Evolutionary conservation across 2,329 filamentous ascomycete species (phyloP).

Genomic region (Neonectria hederae): DNA sequence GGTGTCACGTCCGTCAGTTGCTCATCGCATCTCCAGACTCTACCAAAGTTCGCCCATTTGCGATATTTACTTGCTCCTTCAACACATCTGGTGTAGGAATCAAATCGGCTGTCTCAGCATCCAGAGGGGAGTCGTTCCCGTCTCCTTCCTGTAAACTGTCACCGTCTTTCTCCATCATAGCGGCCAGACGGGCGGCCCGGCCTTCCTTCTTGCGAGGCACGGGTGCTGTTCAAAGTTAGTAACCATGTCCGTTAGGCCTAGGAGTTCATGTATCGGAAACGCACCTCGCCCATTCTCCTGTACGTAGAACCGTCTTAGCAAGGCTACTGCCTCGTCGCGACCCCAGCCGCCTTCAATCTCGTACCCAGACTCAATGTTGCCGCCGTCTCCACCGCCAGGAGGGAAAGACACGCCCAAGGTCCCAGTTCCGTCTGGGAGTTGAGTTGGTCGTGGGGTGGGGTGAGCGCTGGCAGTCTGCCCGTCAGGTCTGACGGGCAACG

Average conservation of each 20-base stretch:
- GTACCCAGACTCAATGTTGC: conserved; percentile 80
- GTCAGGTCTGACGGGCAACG: conserved; percentile 51
- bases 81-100: conserved; percentile 25
- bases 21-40: background rate
- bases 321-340: conserved; percentile 89
- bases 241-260: background rate
- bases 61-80: conserved; percentile 16
- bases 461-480: conserved; percentile 54
- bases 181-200: conserved; percentile 61
- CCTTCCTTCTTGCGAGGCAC: conserved; percentile 65
- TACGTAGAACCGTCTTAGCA: conserved; percentile 94
- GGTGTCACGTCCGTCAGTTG: background rate
- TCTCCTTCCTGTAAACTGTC: conserved; percentile 20
- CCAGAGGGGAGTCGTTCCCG: conserved; percentile 6
- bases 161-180: conserved; percentile 59
- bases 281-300: conserved; percentile 94
- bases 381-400: conserved; percentile 62
- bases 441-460: conserved; percentile 49
- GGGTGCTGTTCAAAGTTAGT: conserved; percentile 50
- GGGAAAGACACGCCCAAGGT: conserved; percentile 51
- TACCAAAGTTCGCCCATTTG: background rate
- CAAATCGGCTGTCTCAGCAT: conserved; percentile 22
- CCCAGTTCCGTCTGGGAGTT: conserved; percentile 49
- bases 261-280: conserved; percentile 28
- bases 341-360: conserved; percentile 88